A percentile compares a stretch with the other conserved stretches of the same genome.
Conservation (phyloP, 2,329 filamentous ascomycete genomes). For the Trichophaea hybrida region DNA sequence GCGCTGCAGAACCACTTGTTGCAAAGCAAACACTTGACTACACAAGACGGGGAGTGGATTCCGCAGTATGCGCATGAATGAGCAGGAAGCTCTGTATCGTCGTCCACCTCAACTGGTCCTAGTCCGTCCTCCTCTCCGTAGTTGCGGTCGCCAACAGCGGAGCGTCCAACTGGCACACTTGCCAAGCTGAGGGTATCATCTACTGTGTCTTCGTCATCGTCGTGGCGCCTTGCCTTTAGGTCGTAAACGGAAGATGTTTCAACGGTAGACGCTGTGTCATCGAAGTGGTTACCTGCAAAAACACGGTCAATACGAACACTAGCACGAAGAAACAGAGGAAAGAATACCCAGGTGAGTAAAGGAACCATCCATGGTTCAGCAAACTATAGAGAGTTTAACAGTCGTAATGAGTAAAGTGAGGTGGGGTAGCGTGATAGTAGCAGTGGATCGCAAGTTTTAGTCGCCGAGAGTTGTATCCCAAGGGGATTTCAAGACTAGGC, state of each 20-base stretch:
- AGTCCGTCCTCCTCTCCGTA: conserved; percentile 24
- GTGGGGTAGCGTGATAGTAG: no score
- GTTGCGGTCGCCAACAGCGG: conserved; percentile 35
- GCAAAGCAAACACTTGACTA: conserved; percentile 90
- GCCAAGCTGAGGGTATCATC: conserved; percentile 49
- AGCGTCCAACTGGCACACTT: conserved; percentile 63
- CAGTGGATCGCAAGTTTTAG: no score
- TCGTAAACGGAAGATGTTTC: conserved; percentile 34
- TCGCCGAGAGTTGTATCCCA: no score
- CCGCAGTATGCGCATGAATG: conserved; percentile 99
- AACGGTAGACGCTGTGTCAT: conserved; percentile 24
- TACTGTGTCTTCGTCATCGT: conserved; percentile 25
- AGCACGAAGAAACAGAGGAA: background rate
- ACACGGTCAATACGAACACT: background rate
- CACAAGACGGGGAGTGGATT: conserved; percentile 86
- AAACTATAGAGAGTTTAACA: background rate
- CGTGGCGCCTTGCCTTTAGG: conserved; percentile 69
- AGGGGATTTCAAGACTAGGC: no score
- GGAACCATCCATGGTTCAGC: conserved; percentile 57
- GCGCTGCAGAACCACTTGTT: conserved; percentile 99
- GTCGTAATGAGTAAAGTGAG: no score
- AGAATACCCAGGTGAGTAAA: conserved; percentile 80
- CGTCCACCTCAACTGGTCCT: conserved; percentile 33
- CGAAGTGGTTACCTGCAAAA: conserved; percentile 22
- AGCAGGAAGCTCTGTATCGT: conserved; percentile 71